Evolutionary conservation across 495 filamentous ascomycete species (phyloP).

Genomic region (Pseudoneurospora amorphoporcata): DNA sequence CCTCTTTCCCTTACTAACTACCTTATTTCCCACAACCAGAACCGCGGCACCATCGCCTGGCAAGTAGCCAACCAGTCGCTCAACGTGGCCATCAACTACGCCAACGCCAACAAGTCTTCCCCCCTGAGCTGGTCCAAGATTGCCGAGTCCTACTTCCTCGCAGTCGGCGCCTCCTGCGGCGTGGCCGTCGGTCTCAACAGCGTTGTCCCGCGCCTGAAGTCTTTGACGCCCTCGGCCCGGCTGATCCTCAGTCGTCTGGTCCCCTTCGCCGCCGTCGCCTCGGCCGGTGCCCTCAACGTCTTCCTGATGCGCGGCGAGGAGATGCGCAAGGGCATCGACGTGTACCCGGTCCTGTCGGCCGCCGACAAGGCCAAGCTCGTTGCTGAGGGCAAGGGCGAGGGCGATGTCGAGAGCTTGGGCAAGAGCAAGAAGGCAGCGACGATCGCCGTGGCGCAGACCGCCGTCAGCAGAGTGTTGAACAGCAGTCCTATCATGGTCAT

Average conservation of each 20-base stretch:
- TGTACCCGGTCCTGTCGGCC: constrained; percentile 66
- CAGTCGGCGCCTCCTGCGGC: constrained; percentile 83
- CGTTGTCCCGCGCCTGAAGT: constrained; percentile 74
- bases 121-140: constrained; percentile 71
- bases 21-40: constrained; percentile 35
- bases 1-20: constrained; percentile 6
- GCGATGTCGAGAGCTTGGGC: constrained; percentile 55
- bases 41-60: constrained; percentile 82
- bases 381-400: constrained; percentile 26
- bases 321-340: constrained; percentile 84
- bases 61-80: constrained; percentile 95
- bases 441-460: constrained; percentile 85
- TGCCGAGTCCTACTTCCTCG: constrained; percentile 79
- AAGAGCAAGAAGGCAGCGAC: constrained; percentile 81
- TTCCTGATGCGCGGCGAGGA: constrained; percentile 97
- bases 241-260: constrained; percentile 73
- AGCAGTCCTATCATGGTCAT: constrained; percentile 95
- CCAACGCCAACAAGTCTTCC: constrained; percentile 95
- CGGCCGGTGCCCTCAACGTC: constrained; percentile 83
- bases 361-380: constrained; percentile 35
- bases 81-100: constrained; percentile 93
- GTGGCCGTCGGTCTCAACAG: constrained; percentile 90
- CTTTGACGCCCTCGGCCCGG: constrained; percentile 59
- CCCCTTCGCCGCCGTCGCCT: constrained; percentile 89
- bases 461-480: constrained; percentile 78